A percentile compares a stretch with the other conserved stretches of the same genome.
Conservation (phyloP, 2,329 filamentous ascomycete genomes). For the Penicillium sumatraense region DNA sequence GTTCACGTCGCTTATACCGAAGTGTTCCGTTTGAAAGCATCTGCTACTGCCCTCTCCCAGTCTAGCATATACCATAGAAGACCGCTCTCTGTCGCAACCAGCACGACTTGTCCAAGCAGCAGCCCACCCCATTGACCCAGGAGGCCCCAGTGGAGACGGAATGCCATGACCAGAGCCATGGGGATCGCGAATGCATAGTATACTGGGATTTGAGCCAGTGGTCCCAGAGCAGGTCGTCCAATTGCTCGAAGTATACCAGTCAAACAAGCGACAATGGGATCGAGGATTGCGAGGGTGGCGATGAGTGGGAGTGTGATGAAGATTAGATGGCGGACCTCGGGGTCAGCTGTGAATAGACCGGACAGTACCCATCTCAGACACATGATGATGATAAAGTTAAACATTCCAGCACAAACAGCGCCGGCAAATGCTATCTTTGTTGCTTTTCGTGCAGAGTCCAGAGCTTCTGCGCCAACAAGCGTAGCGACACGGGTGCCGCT, state of each 20-base stretch:
- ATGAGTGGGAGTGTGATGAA: slow-evolving; percentile 75
- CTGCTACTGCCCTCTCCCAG: background rate
- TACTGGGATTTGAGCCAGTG: slow-evolving; percentile 81
- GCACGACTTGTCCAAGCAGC: background rate
- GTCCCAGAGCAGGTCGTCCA: slow-evolving; percentile 87
- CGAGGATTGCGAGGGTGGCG: slow-evolving; percentile 87
- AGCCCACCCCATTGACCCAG: slow-evolving; percentile 79
- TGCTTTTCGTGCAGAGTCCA: slow-evolving; percentile 79
- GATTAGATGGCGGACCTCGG: slow-evolving; percentile 70
- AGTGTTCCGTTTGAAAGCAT: background rate
- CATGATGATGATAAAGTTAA: slow-evolving; percentile 75
- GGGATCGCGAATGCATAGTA: slow-evolving; percentile 90
- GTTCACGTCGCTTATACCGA: background rate
- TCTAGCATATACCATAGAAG: slow-evolving; percentile 1
- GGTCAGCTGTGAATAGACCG: slow-evolving; percentile 73
- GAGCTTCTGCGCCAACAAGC: slow-evolving; percentile 82
- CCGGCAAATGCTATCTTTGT: slow-evolving; percentile 74
- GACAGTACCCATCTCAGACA: slow-evolving; percentile 76
- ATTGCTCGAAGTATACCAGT: slow-evolving; percentile 86
- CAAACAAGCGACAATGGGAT: slow-evolving; percentile 78
- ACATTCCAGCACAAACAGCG: slow-evolving; percentile 70
- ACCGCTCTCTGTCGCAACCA: background rate
- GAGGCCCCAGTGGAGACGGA: slow-evolving; percentile 78
- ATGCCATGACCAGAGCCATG: slow-evolving; percentile 76
- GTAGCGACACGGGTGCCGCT: slow-evolving; percentile 89